Evolutionary conservation across 495 filamentous ascomycete genomes (phyloP), one percentile per base, ranked within the genome.

Genomic region (Hyphodiscus hymeniophilus): DNA sequence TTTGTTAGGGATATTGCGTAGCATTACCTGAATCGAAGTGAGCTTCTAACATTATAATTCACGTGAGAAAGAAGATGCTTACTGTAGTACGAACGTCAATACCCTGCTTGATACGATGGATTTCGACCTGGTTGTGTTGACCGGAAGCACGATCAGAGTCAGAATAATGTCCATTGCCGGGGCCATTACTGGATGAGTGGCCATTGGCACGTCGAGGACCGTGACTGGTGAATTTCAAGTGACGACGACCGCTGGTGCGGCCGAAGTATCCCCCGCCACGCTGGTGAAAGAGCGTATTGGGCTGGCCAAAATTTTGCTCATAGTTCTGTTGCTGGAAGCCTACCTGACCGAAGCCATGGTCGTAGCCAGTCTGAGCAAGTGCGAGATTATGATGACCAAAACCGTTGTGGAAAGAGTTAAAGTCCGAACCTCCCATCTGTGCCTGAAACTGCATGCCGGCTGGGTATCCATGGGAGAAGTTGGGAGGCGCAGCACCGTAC

Each of bases 1-100:
- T 58, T 87, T 86, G 65, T 94, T 95, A 3, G 92, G 92, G 44
- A 97, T 92, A 59, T 97, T 96, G 7, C 91, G 82, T 21, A 96
- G 69, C 92, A 98, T 98, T 48, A 98, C 82, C 87, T 94, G 52
- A 32, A 22, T 5, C 4, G 10, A 28, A 28, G 10, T 28, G 26
- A 28, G 42, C 45, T 10, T 47, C 23, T 45, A 61, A 48, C 64
- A 38, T 38, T 38, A 43, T 17, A 26, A 30, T 24, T 31, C 22
- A 7, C 22, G n/a, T n/a, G n/a, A n/a, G 18, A 28, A 28, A 63
- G 56, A 44, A 24, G 45, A 42, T 21, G 68, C 77, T 59, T 67
- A 87, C 85, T 0, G 85, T 87, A 12, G 82, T 89, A 17, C 85
- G 76, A 43, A 84, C 79, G 61, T 89, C 84, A 42, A 74, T 69